Conservation (phyloP, 1,139 yeast genomes). For the Geotrichum reessii region DNA sequence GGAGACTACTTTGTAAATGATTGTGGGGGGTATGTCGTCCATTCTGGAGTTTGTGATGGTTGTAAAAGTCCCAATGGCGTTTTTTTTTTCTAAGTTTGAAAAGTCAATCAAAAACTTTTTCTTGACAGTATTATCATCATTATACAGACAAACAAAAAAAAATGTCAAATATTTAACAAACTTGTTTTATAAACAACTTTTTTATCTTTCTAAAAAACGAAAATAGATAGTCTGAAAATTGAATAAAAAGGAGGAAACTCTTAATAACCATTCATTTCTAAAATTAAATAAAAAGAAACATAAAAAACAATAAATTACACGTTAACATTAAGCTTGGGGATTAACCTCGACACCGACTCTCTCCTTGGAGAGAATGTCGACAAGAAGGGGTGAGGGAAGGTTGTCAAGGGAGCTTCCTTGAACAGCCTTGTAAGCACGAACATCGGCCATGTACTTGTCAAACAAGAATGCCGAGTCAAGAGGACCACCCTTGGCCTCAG, state of each 20-base stretch:
- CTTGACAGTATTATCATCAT: too few relatives aligned
- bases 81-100: background rate
- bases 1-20: background rate
- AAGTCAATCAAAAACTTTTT: background rate
- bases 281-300: background rate
- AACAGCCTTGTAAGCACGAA: constrained; percentile 51
- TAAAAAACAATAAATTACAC: background rate
- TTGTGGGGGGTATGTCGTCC: background rate
- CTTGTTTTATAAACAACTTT: too few relatives aligned
- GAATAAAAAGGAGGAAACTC: too few relatives aligned
- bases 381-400: constrained; percentile 54
- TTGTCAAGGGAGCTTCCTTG: constrained; percentile 39
- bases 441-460: constrained; percentile 77
- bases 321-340: constrained; percentile 24
- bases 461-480: constrained; percentile 84
- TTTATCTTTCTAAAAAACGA: too few relatives aligned
- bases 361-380: constrained; percentile 78
- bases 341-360: constrained; percentile 53
- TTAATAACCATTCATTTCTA: background rate
- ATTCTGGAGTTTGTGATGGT: background rate
- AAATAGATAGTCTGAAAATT: too few relatives aligned
- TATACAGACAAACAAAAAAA: too few relatives aligned
- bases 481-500: constrained; percentile 99
- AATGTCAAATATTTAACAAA: background rate
- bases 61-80: background rate